phyloP scores from a whole-genome alignment of 352 stramenopile genomes.

The Phytophthora pisi region DNA sequence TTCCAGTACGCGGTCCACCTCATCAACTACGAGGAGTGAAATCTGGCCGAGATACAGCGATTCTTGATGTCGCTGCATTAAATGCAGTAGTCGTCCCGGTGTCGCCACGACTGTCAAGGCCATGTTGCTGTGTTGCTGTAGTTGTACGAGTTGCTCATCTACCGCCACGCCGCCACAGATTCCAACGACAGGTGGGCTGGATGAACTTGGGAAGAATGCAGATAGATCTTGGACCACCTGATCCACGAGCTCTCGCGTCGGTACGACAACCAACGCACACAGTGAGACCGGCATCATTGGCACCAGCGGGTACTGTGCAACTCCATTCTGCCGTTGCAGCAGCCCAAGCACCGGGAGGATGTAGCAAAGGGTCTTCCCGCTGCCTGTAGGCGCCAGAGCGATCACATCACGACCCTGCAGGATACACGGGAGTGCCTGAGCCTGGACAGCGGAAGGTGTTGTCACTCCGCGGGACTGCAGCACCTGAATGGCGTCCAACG shows the following conservation, averaged over 20 bases:
- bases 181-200: constrained; percentile 34
- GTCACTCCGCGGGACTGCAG: constrained; percentile 57
- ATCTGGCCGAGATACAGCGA: constrained; percentile 33
- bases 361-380: constrained; percentile 97
- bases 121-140: constrained; percentile 37
- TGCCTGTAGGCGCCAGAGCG: constrained; percentile 93
- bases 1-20: constrained; percentile 97
- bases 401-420: constrained; percentile 92
- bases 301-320: constrained; percentile 32
- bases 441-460: constrained; percentile 96
- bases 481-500: constrained; percentile 24
- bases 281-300: constrained; percentile 28
- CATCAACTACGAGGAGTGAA: constrained; percentile 91
- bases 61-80: constrained; percentile 34
- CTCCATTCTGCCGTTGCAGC: constrained; percentile 30
- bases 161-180: constrained; percentile 54
- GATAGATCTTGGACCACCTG: constrained; percentile 91
- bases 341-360: constrained; percentile 89
- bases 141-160: constrained; percentile 36
- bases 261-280: constrained; percentile 91
- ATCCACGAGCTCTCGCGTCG: constrained; percentile 95
- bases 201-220: constrained; percentile 31
- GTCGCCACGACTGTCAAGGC: constrained; percentile 52
- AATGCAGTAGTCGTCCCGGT: constrained; percentile 62
- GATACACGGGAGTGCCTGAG: constrained; percentile 91